phyloP scores from a whole-genome alignment of 2,329 filamentous ascomycete species.

The Verticillium klebahnii region DNA sequence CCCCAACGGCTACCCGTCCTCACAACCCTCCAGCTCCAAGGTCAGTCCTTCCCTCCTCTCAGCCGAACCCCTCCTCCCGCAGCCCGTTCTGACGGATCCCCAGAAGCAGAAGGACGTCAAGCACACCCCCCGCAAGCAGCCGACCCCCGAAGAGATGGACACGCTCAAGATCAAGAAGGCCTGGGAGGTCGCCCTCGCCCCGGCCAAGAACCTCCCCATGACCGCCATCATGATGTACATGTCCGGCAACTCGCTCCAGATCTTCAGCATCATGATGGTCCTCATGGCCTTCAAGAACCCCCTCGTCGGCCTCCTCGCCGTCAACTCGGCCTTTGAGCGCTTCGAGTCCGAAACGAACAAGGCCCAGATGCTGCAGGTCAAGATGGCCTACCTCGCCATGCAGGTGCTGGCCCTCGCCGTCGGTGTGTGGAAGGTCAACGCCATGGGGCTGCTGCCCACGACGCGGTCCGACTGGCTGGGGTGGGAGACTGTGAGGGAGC shows the following conservation, averaged over 20 bases:
- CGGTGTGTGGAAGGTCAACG: slow-evolving; percentile 94
- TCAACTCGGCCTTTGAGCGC: slow-evolving; percentile 83
- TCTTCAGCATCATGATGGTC: slow-evolving; percentile 99
- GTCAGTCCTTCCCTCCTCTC: slow-evolving; percentile 26
- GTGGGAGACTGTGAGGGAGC: slow-evolving; percentile 76
- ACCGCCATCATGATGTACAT: slow-evolving; percentile 99
- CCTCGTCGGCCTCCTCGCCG: slow-evolving; percentile 74
- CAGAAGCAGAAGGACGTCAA: slow-evolving; percentile 45
- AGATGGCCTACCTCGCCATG: slow-evolving; percentile 82
- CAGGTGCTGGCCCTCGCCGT: slow-evolving; percentile 79
- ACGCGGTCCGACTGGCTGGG: slow-evolving; percentile 96
- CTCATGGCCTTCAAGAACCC: slow-evolving; percentile 99
- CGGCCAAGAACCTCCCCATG: slow-evolving; percentile 94
- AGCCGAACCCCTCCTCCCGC: not conserved
- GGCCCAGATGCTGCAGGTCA: slow-evolving; percentile 71
- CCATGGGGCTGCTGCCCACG: slow-evolving; percentile 93
- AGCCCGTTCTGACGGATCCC: not conserved
- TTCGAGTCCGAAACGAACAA: slow-evolving; percentile 82
- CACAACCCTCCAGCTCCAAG: slow-evolving; percentile 48
- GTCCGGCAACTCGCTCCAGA: slow-evolving; percentile 96
- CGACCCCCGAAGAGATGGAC: slow-evolving; percentile 82
- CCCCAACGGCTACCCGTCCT: slow-evolving; percentile 75
- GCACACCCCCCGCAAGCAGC: slow-evolving; percentile 55
- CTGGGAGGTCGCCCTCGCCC: slow-evolving; percentile 93
- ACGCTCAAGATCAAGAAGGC: slow-evolving; percentile 97